Conservation (phyloP, 441 rosid genomes). For the Pelargonium cotyledonis region DNA sequence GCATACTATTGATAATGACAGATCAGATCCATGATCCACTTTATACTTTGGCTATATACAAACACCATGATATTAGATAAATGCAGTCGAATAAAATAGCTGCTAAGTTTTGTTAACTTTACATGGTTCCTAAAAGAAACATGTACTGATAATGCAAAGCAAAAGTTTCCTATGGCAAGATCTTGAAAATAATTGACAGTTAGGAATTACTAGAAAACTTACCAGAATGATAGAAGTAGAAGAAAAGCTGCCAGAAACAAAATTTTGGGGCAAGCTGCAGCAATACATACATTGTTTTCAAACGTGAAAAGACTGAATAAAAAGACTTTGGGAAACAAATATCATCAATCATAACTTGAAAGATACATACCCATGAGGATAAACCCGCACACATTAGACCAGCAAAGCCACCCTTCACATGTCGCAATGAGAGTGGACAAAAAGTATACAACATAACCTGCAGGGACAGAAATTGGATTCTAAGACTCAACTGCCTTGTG, state of each 20-base stretch:
- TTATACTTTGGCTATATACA: too few species aligned
- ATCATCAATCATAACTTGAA: not conserved
- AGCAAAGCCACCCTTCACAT: conserved; percentile 64
- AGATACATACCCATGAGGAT: conserved; percentile 50
- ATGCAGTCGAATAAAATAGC: too few species aligned
- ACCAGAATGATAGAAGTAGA: conserved; percentile 59
- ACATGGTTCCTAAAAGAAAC: too few species aligned
- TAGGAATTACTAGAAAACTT: conserved; percentile 12
- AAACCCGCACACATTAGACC: conserved; percentile 66
- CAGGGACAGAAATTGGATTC: conserved; percentile 17
- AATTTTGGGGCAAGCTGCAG: conserved; percentile 53
- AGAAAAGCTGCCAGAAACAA: conserved; percentile 53
- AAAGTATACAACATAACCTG: conserved; percentile 66
- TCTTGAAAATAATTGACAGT: not conserved
- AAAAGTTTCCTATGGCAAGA: not conserved
- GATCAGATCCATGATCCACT: too few species aligned
- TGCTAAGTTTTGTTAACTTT: too few species aligned
- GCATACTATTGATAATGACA: too few species aligned
- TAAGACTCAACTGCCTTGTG: conserved; percentile 4
- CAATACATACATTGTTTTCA: conserved; percentile 14
- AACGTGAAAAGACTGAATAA: not conserved
- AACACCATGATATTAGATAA: too few species aligned
- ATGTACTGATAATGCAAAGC: not conserved
- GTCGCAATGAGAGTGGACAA: conserved; percentile 44
- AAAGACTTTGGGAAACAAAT: not conserved